phyloP scores from a whole-genome alignment of 768 basidiomycete species.

The Phanerodontia chrysosporium region DNA sequence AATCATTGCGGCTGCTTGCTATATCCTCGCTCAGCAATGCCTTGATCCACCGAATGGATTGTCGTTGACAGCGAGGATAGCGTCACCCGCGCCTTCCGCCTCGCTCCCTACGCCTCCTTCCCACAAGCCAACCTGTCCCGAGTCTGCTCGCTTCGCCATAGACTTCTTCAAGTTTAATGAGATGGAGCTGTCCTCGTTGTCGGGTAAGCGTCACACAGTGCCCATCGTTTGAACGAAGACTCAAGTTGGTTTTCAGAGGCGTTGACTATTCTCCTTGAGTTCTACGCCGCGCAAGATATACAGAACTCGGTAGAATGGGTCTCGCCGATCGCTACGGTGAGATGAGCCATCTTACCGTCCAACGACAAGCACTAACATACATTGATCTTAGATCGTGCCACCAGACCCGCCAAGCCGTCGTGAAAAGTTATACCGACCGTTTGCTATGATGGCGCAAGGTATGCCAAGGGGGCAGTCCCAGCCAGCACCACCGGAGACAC shows the following conservation, averaged over 20 bases:
- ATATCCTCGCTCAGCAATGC: slow-evolving; percentile 69
- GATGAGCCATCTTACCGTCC: slow-evolving; percentile 38
- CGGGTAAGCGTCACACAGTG: slow-evolving; percentile 42
- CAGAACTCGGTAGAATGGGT: slow-evolving; percentile 45
- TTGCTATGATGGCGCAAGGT: slow-evolving; percentile 11
- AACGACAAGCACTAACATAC: neutral
- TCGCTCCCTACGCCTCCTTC: slow-evolving; percentile 81
- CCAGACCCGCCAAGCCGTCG: slow-evolving; percentile 19
- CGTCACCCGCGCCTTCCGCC: slow-evolving; percentile 64
- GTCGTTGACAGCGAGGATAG: slow-evolving; percentile 71
- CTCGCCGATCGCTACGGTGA: slow-evolving; percentile 41
- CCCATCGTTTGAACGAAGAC: neutral
- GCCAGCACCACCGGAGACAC: neutral
- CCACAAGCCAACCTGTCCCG: slow-evolving; percentile 68
- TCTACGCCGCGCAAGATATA: slow-evolving; percentile 62
- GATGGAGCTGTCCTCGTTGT: slow-evolving; percentile 50
- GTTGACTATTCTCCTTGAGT: slow-evolving; percentile 64
- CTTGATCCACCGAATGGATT: slow-evolving; percentile 70
- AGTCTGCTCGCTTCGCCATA: slow-evolving; percentile 61
- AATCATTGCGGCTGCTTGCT: slow-evolving; percentile 74
- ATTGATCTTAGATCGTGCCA: slow-evolving; percentile 27
- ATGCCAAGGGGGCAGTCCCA: neutral
- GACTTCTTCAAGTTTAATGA: slow-evolving; percentile 65
- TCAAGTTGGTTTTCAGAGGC: slow-evolving; percentile 41
- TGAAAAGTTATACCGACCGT: slow-evolving; percentile 21